Evolutionary conservation across 768 basidiomycete species (phyloP), one percentile per base, ranked within the genome.

Genomic region (Lyophyllum atratum): DNA sequence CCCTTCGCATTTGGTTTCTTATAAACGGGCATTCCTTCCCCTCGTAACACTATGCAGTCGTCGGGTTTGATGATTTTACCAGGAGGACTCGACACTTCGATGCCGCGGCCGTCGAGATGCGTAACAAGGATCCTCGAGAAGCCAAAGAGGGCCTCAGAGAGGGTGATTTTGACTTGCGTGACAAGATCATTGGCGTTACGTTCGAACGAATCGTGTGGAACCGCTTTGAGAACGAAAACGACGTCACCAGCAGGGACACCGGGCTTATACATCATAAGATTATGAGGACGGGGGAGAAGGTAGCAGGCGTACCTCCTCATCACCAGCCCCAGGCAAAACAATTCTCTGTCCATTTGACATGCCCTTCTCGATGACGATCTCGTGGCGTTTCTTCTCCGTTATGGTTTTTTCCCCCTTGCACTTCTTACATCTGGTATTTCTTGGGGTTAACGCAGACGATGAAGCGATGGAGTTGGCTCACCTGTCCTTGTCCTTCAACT

Each of bases 111-210:
- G 67, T 99, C 96, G 28, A 99, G 80, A 70, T 99, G 96, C 7
- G 88, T 91, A 55, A 99, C 76, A 22, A 97, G 74, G 59, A 98
- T 88, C 25, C 96, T 85, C 46, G 88, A 91, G 75, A 99, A 95
- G n/a, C 96, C 96, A 52, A 97, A 82, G 10, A 98, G 82, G 3
- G 95, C 92, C 73, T 99, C 96, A 10, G 95, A 95, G 26, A 98
- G 79, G 0, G 93, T 95, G 55, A 99, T 88, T 45, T 86, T 86
- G 55, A 94, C 84, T 29, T 83, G 85, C 2, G 92, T 86, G 37
- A 91, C 77, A 29, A 99, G 81, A 67, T 95, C 90, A 57, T 85
- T 85, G 51, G 90, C 90, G 11, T 88, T 86, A 34, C 93, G 86
- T 64, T 91, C 89, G 67, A 99, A 95, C 1, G 89, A 85, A 5